phyloP scores from a whole-genome alignment of 129 eudicot genomes.

The Flaveria brownii region DNA sequence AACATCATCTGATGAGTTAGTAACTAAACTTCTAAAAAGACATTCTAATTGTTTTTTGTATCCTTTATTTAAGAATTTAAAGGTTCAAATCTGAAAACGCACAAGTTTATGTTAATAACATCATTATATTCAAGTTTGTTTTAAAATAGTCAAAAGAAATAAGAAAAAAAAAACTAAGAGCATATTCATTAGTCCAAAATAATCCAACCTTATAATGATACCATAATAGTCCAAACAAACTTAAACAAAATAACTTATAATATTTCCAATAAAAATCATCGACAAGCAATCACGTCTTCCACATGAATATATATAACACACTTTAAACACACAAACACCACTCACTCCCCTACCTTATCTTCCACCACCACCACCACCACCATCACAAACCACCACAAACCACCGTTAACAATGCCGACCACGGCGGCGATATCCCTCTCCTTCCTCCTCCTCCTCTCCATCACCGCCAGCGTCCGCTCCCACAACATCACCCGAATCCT shows the following conservation, averaged over 20 bases:
- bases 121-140: no score
- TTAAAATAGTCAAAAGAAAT: no score
- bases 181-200: neutral
- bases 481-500: constrained; percentile 84
- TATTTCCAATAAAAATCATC: neutral
- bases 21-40: no score
- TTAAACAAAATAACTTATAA: neutral
- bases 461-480: constrained; percentile 47
- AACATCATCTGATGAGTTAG: neutral
- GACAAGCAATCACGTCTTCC: constrained; percentile 14
- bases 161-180: neutral
- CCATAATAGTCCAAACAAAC: constrained; percentile 27
- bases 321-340: constrained; percentile 30
- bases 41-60: no score
- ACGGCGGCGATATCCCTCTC: constrained; percentile 38
- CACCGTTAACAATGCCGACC: constrained; percentile 28
- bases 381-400: neutral
- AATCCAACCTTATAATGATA: neutral
- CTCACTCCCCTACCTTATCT: constrained; percentile 32
- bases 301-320: constrained; percentile 25
- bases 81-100: no score
- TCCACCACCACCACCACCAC: constrained; percentile 9
- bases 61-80: no score
- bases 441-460: constrained; percentile 35
- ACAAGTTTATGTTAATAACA: no score